Percentiles rank a stretch among this genome's conserved stretches.
Conservation (phyloP, 306 rosid genomes). For the Comarum palustre region DNA sequence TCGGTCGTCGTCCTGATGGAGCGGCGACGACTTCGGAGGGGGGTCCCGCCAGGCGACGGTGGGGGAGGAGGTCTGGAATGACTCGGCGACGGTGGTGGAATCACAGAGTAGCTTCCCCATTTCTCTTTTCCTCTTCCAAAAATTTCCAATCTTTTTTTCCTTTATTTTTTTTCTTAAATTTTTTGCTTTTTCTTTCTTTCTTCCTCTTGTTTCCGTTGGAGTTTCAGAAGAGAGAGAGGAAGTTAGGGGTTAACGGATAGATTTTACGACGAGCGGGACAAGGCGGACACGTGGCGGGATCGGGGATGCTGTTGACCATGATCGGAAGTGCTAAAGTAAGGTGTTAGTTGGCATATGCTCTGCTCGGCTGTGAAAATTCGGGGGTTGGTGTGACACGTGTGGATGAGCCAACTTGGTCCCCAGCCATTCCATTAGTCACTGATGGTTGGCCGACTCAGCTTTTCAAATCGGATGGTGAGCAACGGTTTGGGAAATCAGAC, state of each 20-base stretch:
- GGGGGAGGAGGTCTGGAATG: constrained; percentile 60
- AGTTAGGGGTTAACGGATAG: constrained; percentile 68
- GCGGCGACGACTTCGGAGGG: constrained; percentile 38
- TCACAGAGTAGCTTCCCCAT: constrained; percentile 92
- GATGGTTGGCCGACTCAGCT: neutral
- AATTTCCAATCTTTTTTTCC: neutral
- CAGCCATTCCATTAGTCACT: neutral
- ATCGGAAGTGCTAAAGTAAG: constrained; percentile 15
- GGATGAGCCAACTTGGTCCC: neutral
- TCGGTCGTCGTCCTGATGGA: constrained; percentile 18
- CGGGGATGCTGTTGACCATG: constrained; percentile 30
- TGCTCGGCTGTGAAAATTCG: neutral
- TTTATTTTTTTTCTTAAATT: neutral
- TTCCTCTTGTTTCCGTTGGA: constrained; percentile 43
- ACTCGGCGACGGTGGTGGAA: constrained; percentile 74
- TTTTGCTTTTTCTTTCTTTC: neutral
- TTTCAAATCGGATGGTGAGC: no score
- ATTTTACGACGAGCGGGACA: constrained; percentile 47
- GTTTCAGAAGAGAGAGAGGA: constrained; percentile 36
- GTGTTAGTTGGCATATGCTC: constrained; percentile 27
- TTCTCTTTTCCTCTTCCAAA: constrained; percentile 16
- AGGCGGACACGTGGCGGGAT: constrained; percentile 66
- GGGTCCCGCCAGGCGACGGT: constrained; percentile 62
- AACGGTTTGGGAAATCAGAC: no score
- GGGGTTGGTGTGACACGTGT: constrained; percentile 9